phyloP scores from a whole-genome alignment of 2,329 filamentous ascomycete species.

The Pezicula carpinea region DNA sequence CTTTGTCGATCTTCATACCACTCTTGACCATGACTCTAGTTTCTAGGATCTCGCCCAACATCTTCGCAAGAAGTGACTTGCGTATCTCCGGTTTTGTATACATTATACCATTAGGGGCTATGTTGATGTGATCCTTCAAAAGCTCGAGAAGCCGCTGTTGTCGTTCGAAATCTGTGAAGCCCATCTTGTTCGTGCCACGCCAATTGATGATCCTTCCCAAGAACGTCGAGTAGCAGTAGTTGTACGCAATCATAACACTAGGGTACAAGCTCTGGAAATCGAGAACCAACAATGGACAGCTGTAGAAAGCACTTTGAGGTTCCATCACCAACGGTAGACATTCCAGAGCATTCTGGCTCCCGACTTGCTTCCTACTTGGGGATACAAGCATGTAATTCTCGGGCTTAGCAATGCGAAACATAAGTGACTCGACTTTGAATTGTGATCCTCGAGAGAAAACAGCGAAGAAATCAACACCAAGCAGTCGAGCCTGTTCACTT shows the following conservation, averaged over 20 bases:
- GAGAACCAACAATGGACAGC: constrained; percentile 79
- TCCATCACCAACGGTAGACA: constrained; percentile 97
- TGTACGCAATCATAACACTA: constrained; percentile 98
- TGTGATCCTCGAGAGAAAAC: constrained; percentile 94
- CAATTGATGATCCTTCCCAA: constrained; percentile 80
- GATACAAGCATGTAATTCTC: constrained; percentile 91
- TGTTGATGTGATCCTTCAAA: constrained; percentile 80
- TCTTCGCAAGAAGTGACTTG: constrained; percentile 89
- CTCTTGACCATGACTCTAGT: constrained; percentile 97
- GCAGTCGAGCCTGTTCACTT: constrained; percentile 86
- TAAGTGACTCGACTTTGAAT: constrained; percentile 97
- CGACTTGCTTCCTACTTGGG: constrained; percentile 86
- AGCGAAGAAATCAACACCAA: constrained; percentile 95
- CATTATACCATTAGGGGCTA: constrained; percentile 95
- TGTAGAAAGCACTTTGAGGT: constrained; percentile 91
- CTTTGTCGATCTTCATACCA: constrained; percentile 90
- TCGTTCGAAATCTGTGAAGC: constrained; percentile 81
- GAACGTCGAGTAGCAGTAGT: constrained; percentile 97
- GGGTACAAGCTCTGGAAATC: constrained; percentile 97
- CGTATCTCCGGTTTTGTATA: constrained; percentile 81
- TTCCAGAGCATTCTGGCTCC: constrained; percentile 88
- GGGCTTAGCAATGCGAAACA: constrained; percentile 97
- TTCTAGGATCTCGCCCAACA: constrained; percentile 93
- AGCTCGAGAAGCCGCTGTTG: constrained; percentile 71
- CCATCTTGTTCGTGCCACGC: constrained; percentile 93